Evolutionary conservation across 225 moss, liverwort and hornwort species (phyloP).

Genomic region (Rhytidiadelphus loreus): DNA sequence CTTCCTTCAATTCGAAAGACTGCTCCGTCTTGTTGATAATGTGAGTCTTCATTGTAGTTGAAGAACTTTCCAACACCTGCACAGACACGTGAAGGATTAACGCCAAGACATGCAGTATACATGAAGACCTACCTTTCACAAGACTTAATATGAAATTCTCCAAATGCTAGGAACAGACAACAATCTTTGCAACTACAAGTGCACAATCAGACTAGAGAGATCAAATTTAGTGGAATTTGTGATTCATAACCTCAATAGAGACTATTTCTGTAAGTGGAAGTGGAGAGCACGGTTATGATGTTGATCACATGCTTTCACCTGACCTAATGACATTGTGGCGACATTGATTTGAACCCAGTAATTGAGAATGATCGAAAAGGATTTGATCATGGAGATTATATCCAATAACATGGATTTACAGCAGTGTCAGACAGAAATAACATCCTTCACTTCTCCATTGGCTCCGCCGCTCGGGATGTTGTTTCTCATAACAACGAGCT

Average conservation of each 20-base stretch:
- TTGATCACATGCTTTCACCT: not conserved
- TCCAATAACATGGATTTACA: not conserved
- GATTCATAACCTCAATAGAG: not conserved
- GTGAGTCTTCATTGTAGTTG: not conserved
- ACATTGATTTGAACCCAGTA: not conserved
- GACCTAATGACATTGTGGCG: not conserved
- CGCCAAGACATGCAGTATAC: not conserved
- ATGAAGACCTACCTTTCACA: not conserved
- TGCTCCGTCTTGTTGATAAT: not conserved
- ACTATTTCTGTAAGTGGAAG: too few species aligned
- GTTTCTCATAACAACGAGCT: not conserved
- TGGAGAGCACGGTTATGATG: not conserved
- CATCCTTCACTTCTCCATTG: not conserved
- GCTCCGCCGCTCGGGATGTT: not conserved
- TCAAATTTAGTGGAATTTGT: not conserved
- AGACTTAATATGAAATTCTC: not conserved
- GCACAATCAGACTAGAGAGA: not conserved
- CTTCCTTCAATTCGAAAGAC: slow-evolving; percentile 1
- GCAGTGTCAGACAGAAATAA: not conserved
- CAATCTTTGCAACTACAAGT: not conserved
- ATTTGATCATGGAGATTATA: not conserved
- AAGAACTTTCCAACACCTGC: not conserved
- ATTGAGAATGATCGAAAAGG: not conserved
- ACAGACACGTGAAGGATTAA: not conserved
- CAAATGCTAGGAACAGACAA: not conserved